Percentiles rank a stretch among this genome's conserved stretches.
These are phyloP conservation scores for Podaxis pistillaris DNA, from an alignment of 768 basidiomycete genomes.

Conservation along the genomic window DNA sequence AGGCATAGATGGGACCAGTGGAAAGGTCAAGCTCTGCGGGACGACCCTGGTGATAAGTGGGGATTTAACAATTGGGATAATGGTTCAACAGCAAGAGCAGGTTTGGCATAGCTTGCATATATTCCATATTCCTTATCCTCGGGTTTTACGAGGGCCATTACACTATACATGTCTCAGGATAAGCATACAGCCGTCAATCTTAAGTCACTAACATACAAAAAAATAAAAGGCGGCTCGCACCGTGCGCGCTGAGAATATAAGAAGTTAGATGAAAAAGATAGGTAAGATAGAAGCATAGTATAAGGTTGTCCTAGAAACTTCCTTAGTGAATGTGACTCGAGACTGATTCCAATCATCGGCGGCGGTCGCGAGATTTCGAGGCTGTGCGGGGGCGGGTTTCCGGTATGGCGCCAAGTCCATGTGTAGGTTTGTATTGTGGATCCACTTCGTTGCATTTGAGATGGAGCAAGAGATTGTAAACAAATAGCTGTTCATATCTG, in stretches of 20 bases:
- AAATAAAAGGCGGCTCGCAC: background rate
- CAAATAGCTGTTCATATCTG: conserved; percentile 87
- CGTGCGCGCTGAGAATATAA: background rate
- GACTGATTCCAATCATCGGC: conserved; percentile 4
- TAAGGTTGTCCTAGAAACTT: background rate
- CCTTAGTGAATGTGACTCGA: background rate
- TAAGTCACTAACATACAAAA: conserved; percentile 5
- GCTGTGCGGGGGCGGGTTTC: conserved; percentile 21
- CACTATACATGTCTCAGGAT: background rate
- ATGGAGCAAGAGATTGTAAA: conserved; percentile 79
- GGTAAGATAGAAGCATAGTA: conserved; percentile 1
- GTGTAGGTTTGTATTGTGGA: conserved; percentile 69
- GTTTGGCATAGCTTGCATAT: background rate
- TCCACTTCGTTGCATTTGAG: conserved; percentile 78
- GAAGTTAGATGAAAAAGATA: background rate
- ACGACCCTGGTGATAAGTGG: conserved; percentile 38
- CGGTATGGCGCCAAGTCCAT: conserved; percentile 73
- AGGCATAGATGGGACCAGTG: conserved; percentile 39
- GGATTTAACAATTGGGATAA: conserved; percentile 37
- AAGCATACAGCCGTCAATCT: background rate
- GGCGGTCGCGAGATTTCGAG: conserved; percentile 10
- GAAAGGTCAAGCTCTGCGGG: conserved; percentile 37
- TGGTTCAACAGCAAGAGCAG: conserved; percentile 8
- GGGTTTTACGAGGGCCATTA: background rate
- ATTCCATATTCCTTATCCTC: background rate